Evolutionary conservation across 225 moss, liverwort and hornwort genomes (phyloP).

Genomic region (Climacium dendroides): DNA sequence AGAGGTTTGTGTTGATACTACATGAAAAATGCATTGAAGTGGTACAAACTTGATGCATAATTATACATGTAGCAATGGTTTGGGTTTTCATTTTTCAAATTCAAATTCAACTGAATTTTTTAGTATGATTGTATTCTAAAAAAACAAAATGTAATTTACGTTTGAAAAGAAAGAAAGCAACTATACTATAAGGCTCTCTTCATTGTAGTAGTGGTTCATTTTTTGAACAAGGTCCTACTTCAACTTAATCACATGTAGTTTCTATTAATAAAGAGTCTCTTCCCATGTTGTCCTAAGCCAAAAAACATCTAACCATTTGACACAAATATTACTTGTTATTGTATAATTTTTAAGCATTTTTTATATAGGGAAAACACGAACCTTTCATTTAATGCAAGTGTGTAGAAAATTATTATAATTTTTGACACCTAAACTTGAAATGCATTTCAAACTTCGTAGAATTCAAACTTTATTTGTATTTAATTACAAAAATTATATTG

Average conservation of each 20-base stretch:
- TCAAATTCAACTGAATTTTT: background rate
- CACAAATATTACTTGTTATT: background rate
- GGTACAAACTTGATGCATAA: background rate
- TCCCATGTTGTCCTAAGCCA: background rate
- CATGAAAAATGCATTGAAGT: background rate
- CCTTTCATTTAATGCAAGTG: background rate
- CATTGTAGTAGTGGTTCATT: background rate
- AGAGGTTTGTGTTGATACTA: background rate
- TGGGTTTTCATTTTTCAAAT: background rate
- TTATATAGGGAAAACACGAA: background rate
- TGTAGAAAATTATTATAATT: background rate
- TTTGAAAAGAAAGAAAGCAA: background rate
- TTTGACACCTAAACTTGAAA: no score
- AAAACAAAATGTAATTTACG: background rate
- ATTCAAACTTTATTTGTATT: background rate
- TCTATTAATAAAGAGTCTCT: accelerated
- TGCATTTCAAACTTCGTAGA: background rate
- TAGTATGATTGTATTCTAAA: accelerated
- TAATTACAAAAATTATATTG: background rate
- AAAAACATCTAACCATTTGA: background rate
- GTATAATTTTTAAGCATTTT: background rate
- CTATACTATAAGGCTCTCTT: background rate
- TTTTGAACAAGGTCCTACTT: background rate
- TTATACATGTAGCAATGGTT: background rate
- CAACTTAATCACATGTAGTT: background rate